phyloP scores from a whole-genome alignment of 495 filamentous ascomycete genomes.

The Zalerion maritima region DNA sequence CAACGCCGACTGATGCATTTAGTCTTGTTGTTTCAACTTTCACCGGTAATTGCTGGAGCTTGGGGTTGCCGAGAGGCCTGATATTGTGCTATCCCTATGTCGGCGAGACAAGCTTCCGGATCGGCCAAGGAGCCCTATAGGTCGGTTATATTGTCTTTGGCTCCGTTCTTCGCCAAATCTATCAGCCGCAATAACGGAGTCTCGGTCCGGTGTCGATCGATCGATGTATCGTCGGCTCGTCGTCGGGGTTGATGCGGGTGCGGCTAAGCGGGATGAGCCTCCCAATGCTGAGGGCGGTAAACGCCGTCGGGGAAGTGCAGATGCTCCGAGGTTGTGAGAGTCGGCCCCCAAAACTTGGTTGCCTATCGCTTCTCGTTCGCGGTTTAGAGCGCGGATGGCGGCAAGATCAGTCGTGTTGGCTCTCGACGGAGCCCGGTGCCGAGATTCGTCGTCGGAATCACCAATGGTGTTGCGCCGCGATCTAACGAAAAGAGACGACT shows the following conservation, averaged over 20 bases:
- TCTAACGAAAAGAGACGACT: constrained; percentile 23
- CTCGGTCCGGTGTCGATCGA: constrained; percentile 24
- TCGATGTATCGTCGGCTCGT: constrained; percentile 33
- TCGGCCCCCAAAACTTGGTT: too few relatives aligned
- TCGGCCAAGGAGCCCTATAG: too few relatives aligned
- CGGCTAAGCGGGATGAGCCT: constrained; percentile 19
- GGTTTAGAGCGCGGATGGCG: constrained; percentile 13
- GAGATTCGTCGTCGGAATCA: constrained; percentile 29
- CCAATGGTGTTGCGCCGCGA: constrained; percentile 27
- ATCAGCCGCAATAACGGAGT: constrained; percentile 19
- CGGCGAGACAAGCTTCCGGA: too few relatives aligned
- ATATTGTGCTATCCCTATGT: too few relatives aligned
- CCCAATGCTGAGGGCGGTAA: constrained; percentile 22
- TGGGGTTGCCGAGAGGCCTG: too few relatives aligned
- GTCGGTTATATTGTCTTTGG: constrained; percentile 23
- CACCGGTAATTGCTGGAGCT: too few relatives aligned
- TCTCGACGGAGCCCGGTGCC: constrained; percentile 39
- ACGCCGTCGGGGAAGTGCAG: constrained; percentile 28
- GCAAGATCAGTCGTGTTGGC: constrained; percentile 45
- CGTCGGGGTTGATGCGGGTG: constrained; percentile 13
- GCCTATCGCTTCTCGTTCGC: constrained; percentile 18
- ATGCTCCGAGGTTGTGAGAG: constrained; percentile 18
- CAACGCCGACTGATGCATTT: too few relatives aligned
- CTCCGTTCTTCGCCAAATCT: constrained; percentile 27
- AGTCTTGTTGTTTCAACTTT: too few relatives aligned